These are phyloP conservation scores for Acanthamoeba quina DNA, from an alignment of 208 protist species.

Conservation along the genomic window DNA sequence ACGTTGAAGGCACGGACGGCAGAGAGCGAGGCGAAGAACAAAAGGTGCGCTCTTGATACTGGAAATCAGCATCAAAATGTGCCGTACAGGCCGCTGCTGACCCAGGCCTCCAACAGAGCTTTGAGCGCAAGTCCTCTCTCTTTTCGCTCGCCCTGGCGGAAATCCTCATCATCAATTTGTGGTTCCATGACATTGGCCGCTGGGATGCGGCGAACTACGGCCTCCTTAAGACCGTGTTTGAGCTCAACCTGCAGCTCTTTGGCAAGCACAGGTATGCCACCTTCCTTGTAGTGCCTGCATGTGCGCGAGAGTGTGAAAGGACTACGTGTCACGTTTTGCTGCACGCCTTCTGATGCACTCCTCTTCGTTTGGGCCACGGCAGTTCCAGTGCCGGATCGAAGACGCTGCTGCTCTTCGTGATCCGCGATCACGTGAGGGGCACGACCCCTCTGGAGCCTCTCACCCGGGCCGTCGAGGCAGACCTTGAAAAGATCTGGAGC, in stretches of 20 bases:
- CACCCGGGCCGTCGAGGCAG: slow-evolving; percentile 90
- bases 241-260: slow-evolving; percentile 97
- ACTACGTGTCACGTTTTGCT: no score
- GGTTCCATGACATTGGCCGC: slow-evolving; percentile 96
- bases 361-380: not conserved
- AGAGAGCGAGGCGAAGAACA: slow-evolving; percentile 96
- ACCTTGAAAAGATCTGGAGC: slow-evolving; percentile 96
- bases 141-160: slow-evolving; percentile 97
- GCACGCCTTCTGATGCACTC: no score
- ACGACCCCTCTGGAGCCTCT: slow-evolving; percentile 90
- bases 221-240: slow-evolving; percentile 97
- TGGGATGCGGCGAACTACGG: slow-evolving; percentile 96
- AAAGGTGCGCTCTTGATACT: slow-evolving; percentile 79
- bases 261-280: slow-evolving; percentile 86
- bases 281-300: not conserved
- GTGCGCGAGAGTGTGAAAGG: not conserved
- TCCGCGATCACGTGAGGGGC: slow-evolving; percentile 96
- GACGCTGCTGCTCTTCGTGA: slow-evolving; percentile 96
- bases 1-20: slow-evolving; percentile 98
- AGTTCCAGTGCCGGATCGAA: slow-evolving; percentile 82
- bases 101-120: slow-evolving; percentile 81
- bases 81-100: not conserved
- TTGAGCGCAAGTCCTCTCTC: slow-evolving; percentile 97
- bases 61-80: slow-evolving; percentile 59
- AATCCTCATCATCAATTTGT: slow-evolving; percentile 98